These are phyloP conservation scores for Immersiporthe knoxdaviesiana DNA, from an alignment of 2,329 filamentous ascomycete genomes.

Conservation along the genomic window DNA sequence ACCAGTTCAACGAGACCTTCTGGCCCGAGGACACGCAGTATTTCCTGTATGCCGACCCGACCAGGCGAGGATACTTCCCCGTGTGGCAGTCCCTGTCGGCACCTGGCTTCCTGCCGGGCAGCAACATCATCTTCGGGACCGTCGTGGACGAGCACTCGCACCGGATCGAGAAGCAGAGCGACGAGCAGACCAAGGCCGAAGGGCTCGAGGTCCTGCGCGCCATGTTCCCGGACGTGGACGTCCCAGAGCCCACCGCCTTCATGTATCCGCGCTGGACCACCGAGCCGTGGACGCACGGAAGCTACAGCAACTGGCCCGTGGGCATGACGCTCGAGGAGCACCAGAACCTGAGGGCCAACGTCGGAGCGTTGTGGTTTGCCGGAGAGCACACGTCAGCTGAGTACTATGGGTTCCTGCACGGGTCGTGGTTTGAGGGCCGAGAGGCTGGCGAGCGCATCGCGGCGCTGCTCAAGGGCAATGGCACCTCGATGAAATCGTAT, in stretches of 20 bases:
- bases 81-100: constrained; percentile 66
- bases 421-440: constrained; percentile 61
- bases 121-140: constrained; percentile 68
- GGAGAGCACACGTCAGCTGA: constrained; percentile 65
- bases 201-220: constrained; percentile 58
- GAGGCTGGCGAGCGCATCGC: constrained; percentile 51
- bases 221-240: constrained; percentile 61
- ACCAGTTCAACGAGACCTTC: constrained; percentile 70
- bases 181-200: constrained; percentile 60
- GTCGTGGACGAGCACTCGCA: constrained; percentile 61
- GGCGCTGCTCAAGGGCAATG: constrained; percentile 38
- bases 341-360: constrained; percentile 69
- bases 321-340: constrained; percentile 67
- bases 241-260: constrained; percentile 65
- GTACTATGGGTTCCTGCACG: constrained; percentile 70
- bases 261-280: constrained; percentile 63
- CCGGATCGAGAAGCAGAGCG: constrained; percentile 60
- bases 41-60: constrained; percentile 50
- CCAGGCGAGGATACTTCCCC: constrained; percentile 50
- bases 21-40: constrained; percentile 55
- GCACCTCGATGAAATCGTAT: constrained; percentile 35
- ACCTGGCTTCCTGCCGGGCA: constrained; percentile 61
- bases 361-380: constrained; percentile 64
- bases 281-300: constrained; percentile 56
- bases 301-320: constrained; percentile 70